These are phyloP conservation scores for Saksenaea vasiformis DNA, from an alignment of 371 early-diverging fungal genomes.

Conservation along the genomic window DNA sequence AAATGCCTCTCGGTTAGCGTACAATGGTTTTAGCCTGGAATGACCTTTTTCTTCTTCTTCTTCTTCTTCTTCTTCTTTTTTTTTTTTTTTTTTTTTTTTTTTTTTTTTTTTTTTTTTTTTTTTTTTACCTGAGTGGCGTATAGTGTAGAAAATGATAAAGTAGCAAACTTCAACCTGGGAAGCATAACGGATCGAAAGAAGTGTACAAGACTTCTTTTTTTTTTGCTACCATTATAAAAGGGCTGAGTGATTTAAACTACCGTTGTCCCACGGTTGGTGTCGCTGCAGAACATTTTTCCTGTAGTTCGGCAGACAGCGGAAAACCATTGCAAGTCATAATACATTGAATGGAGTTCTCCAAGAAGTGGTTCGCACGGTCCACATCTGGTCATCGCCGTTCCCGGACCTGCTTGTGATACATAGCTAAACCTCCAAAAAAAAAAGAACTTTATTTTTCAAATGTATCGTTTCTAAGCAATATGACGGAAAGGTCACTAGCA, in stretches of 20 bases:
- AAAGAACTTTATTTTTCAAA: too few species aligned
- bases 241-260: neutral
- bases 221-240: neutral
- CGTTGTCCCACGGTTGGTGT: neutral
- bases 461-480: too few species aligned
- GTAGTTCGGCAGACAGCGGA: too few species aligned
- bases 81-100: too few species aligned
- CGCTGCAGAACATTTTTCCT: neutral
- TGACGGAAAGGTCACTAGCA: too few species aligned
- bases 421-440: too few species aligned
- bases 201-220: neutral
- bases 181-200: slow-evolving; percentile 1
- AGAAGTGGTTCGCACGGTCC: neutral
- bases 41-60: too few species aligned
- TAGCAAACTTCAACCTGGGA: neutral
- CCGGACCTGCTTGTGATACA: neutral
- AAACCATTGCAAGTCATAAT: too few species aligned
- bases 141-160: neutral
- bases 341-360: neutral
- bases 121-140: neutral
- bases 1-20: neutral
- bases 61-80: too few species aligned
- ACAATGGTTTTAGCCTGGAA: neutral
- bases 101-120: too few species aligned
- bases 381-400: neutral